phyloP scores from a whole-genome alignment of 129 eudicot species.

The Chrysanthemum lavandulifolium region DNA sequence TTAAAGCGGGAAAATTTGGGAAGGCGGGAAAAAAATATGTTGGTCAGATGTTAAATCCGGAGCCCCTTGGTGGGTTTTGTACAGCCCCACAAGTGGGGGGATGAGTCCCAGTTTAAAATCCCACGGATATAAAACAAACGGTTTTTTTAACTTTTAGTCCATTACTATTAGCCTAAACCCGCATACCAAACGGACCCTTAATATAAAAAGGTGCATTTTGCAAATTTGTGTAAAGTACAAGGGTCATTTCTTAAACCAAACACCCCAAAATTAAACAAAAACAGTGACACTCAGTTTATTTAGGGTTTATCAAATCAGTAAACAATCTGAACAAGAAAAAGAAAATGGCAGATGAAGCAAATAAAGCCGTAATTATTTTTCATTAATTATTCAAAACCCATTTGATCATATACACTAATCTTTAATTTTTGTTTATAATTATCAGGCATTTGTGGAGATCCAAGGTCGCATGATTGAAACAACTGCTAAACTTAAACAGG shows the following conservation, averaged over 20 bases:
- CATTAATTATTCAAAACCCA: no score
- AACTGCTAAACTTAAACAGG: conserved; percentile 88
- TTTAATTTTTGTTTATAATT: background rate
- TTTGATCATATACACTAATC: no score
- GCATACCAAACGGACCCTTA: no score
- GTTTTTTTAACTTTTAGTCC: no score
- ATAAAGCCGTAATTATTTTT: conserved; percentile 42
- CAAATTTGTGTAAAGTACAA: conserved; percentile 1
- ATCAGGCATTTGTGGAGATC: conserved; percentile 86
- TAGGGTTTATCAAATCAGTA: conserved; percentile 32
- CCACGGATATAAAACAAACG: no score
- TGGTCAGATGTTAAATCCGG: no score
- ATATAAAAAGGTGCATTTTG: background rate
- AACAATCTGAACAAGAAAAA: background rate
- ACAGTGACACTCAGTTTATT: background rate
- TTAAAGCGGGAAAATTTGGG: no score
- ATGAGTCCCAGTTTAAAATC: no score
- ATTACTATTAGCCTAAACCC: no score
- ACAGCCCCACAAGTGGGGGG: no score
- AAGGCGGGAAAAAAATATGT: no score
- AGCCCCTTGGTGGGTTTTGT: no score
- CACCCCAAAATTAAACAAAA: background rate
- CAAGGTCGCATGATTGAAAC: conserved; percentile 92
- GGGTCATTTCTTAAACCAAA: background rate
- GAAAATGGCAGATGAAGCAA: conserved; percentile 91